Evolutionary conservation across 2,329 filamentous ascomycete genomes (phyloP), one percentile per base, ranked within the genome.

Genomic region (Fusarium penzigii): DNA sequence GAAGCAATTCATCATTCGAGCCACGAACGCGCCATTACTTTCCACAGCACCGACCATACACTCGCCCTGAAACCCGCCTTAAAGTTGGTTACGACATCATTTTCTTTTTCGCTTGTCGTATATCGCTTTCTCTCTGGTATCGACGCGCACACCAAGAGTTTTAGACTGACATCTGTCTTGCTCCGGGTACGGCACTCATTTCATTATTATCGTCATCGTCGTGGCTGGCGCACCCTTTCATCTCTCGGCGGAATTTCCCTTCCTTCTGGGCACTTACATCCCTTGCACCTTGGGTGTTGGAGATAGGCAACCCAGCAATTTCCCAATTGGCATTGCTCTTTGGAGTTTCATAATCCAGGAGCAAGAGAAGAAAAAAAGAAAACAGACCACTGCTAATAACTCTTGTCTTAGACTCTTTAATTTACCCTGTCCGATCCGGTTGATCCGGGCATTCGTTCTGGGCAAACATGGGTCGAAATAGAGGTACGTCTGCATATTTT

Each of bases 391-490:
- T 44, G 42, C 43, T 36, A 20, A 44, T 44, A 14, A 41, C 47
- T 44, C 46, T 39, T 48, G 54, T 49, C 43, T 48, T 65, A 36
- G 62, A 62, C 62, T 65, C 55, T 61, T 51, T 48, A 57, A 51
- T 56, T 56, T 55, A 40, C 13, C 32, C 13, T 36, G 32, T 36
- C 13, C 32, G 32, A 43, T 52, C 57, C 48, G 53, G 39, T 49
- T 56, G 53, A 50, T 48, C 60, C 56, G 53, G 52, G 29, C 40
- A 34, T 36, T 34, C 40, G 20, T 53, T 36, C 32, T 36, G 13
- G 39, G 52, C 52, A 57, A 78, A 72, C 59, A 81, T 81, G 78
- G 78, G 70, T 65, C 77, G 78, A 64, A 81, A 78, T 78, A 75
- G 79, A 71, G 79, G 79, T 81, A 72, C 68, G 78, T 80, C 61